Conservation (phyloP, 441 rosid species). For the Populus hybrid region DNA sequence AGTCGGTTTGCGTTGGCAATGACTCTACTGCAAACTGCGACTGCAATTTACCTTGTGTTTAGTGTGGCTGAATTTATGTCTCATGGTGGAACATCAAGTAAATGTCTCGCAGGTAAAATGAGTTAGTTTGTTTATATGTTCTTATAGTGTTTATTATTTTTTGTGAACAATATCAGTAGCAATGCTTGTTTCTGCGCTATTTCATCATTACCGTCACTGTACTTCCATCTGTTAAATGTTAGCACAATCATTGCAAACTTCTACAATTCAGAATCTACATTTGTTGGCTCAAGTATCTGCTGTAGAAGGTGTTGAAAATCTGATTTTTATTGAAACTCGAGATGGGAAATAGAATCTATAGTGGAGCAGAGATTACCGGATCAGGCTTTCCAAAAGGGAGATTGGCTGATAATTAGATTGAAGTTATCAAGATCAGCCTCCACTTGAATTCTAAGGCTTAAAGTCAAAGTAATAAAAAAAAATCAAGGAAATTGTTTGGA, state of each 20-base stretch:
- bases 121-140: not conserved
- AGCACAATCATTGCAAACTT: not conserved
- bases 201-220: not conserved
- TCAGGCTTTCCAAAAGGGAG: not conserved
- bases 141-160: not conserved
- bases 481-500: not conserved
- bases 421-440: not conserved
- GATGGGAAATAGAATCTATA: not conserved
- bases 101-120: slow-evolving; percentile 59
- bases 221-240: not conserved
- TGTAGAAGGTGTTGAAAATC: not conserved
- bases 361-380: not conserved
- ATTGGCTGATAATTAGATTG: not conserved
- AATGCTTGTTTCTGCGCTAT: not conserved
- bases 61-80: slow-evolving; percentile 45
- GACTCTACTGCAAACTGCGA: slow-evolving; percentile 54
- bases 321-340: not conserved
- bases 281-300: not conserved
- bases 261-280: not conserved
- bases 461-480: not conserved
- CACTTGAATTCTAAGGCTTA: too few species aligned
- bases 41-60: slow-evolving; percentile 61
- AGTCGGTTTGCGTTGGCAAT: slow-evolving; percentile 54
- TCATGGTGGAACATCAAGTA: slow-evolving; percentile 35
- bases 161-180: not conserved